These are phyloP conservation scores for Alternaria dauci DNA, from an alignment of 2,329 filamentous ascomycete species.

Conservation along the genomic window DNA sequence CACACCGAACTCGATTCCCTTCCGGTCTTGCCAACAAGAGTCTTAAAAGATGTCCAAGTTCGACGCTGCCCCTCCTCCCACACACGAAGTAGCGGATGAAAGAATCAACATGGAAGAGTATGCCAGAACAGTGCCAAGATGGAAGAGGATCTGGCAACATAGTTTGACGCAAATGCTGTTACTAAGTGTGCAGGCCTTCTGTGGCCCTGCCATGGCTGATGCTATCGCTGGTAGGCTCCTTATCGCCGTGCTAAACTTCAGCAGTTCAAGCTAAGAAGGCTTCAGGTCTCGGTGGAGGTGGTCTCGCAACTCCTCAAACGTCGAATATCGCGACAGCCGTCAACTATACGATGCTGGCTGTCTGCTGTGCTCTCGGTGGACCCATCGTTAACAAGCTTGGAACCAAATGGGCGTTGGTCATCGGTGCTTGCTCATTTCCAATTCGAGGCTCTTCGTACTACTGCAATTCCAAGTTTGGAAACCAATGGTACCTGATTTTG, in stretches of 20 bases:
- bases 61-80: slow-evolving; percentile 36
- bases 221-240: slow-evolving; percentile 36
- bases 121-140: slow-evolving; percentile 46
- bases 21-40: not conserved
- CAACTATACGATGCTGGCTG: slow-evolving; percentile 40
- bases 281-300: slow-evolving; percentile 50
- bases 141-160: slow-evolving; percentile 58
- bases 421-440: slow-evolving; percentile 55
- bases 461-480: slow-evolving; percentile 60
- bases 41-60: slow-evolving; percentile 38
- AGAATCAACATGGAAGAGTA: slow-evolving; percentile 52
- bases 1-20: not conserved
- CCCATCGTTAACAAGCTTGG: slow-evolving; percentile 59
- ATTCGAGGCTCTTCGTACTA: slow-evolving; percentile 60
- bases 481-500: slow-evolving; percentile 55
- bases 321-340: slow-evolving; percentile 53
- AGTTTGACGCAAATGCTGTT: slow-evolving; percentile 61
- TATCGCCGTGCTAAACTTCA: not conserved
- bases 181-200: slow-evolving; percentile 57
- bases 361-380: slow-evolving; percentile 54
- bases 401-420: slow-evolving; percentile 58
- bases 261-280: not conserved
- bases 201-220: slow-evolving; percentile 43
- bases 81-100: slow-evolving; percentile 32
- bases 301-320: slow-evolving; percentile 56